Evolutionary conservation across 2,329 filamentous ascomycete species (phyloP).

Genomic region (Fusarium odoratissimum): DNA sequence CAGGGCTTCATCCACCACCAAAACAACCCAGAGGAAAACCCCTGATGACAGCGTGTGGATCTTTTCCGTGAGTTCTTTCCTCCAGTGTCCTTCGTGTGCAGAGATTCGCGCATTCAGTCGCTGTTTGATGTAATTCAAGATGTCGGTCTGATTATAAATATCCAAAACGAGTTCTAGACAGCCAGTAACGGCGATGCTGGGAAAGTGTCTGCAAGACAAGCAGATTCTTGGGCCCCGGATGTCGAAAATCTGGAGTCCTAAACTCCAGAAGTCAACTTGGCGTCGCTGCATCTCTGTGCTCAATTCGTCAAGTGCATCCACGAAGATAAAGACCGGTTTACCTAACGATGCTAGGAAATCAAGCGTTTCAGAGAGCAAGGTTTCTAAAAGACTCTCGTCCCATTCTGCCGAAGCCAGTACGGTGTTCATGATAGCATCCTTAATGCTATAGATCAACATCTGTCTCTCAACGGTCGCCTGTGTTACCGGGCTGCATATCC

Average conservation of each 20-base stretch:
- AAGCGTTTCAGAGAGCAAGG: accelerated
- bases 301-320: slow-evolving; percentile 28
- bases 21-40: slow-evolving; percentile 25
- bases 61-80: background rate
- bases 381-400: accelerated
- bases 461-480: accelerated
- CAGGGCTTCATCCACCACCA: slow-evolving; percentile 14
- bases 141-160: background rate
- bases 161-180: slow-evolving; percentile 5
- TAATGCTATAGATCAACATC: background rate
- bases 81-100: background rate
- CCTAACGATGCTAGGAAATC: accelerated
- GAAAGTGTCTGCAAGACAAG: slow-evolving; percentile 20
- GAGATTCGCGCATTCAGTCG: background rate
- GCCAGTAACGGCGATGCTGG: background rate
- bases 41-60: background rate
- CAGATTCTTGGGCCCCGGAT: slow-evolving; percentile 3
- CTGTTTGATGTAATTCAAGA: slow-evolving; percentile 10
- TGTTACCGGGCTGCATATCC: background rate
- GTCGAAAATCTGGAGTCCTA: too few species aligned
- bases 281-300: background rate
- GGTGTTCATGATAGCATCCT: background rate
- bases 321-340: background rate
- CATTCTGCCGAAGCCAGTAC: accelerated
- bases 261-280: slow-evolving; percentile 5